Evolutionary conservation across 2,329 filamentous ascomycete genomes (phyloP).

Genomic region (Epichloe typhina): DNA sequence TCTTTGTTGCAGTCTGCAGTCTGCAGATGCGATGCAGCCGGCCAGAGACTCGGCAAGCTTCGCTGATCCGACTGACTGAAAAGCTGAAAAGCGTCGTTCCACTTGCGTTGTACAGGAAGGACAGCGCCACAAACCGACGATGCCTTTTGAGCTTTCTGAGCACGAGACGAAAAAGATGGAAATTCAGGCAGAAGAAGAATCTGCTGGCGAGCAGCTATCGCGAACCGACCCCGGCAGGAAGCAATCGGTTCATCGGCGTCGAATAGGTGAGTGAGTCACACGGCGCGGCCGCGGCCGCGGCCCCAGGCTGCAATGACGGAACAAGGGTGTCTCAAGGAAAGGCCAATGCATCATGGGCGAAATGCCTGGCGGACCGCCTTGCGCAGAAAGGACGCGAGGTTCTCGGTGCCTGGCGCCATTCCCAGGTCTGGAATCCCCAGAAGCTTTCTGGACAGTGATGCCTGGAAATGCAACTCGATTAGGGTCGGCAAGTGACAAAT

Average conservation of each 20-base stretch:
- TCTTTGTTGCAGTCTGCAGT: background rate
- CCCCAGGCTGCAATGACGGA: background rate
- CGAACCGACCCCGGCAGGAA: background rate
- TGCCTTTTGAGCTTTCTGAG: too few relatives aligned
- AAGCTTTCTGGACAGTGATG: background rate
- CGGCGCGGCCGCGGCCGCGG: background rate
- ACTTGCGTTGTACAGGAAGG: too few relatives aligned
- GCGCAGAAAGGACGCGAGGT: background rate
- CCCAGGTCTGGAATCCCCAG: background rate
- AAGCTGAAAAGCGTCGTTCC: too few relatives aligned
- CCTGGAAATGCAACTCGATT: background rate
- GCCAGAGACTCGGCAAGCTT: background rate
- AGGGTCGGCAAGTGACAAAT: background rate
- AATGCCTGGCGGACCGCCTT: conserved; percentile 2
- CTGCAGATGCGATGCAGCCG: background rate
- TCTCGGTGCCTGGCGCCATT: background rate
- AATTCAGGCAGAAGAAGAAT: too few relatives aligned
- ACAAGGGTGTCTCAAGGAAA: too few relatives aligned
- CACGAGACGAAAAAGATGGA: too few relatives aligned
- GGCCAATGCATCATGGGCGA: background rate
- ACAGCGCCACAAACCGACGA: too few relatives aligned
- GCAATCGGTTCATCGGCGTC: too few relatives aligned
- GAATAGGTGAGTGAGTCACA: background rate
- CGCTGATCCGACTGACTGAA: too few relatives aligned
- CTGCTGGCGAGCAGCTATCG: background rate